phyloP scores from a whole-genome alignment of 1,139 yeast genomes.

The Lodderomyces orthopsilosis region DNA sequence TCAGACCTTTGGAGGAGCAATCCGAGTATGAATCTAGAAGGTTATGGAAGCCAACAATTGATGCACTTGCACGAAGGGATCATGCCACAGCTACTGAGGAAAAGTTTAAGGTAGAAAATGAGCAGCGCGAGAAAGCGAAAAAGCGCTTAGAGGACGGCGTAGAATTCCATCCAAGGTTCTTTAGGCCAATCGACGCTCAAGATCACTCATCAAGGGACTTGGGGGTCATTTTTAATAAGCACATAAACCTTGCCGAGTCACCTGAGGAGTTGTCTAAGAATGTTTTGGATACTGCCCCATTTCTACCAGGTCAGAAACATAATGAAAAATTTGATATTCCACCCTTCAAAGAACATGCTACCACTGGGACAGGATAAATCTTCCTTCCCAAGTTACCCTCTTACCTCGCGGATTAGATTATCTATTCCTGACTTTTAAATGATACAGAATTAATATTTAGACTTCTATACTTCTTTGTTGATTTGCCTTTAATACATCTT shows the following conservation, averaged over 20 bases:
- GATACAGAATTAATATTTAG: background rate
- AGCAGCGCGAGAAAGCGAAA: constrained; percentile 72
- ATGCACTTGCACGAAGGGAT: constrained; percentile 71
- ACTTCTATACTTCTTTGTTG: background rate
- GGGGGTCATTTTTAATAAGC: constrained; percentile 65
- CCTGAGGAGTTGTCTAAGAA: constrained; percentile 53
- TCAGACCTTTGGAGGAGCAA: constrained; percentile 77
- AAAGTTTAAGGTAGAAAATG: constrained; percentile 79
- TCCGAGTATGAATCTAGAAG: constrained; percentile 76
- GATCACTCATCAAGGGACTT: constrained; percentile 33
- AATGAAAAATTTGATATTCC: constrained; percentile 66
- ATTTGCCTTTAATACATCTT: background rate
- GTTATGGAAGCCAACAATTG: constrained; percentile 78
- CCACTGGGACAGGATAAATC: background rate
- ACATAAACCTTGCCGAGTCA: constrained; percentile 36
- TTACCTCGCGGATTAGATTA: too few species aligned
- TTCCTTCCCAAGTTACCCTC: background rate
- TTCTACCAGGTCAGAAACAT: constrained; percentile 73
- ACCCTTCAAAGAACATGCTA: constrained; percentile 49
- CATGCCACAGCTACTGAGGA: constrained; percentile 85
- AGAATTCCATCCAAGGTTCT: constrained; percentile 77
- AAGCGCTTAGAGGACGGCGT: constrained; percentile 74
- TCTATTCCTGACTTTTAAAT: background rate
- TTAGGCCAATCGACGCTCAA: constrained; percentile 38
- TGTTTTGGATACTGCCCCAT: constrained; percentile 64